These are phyloP conservation scores for Jamesozyma lodderae DNA, from an alignment of 805 yeast species.

Conservation along the genomic window DNA sequence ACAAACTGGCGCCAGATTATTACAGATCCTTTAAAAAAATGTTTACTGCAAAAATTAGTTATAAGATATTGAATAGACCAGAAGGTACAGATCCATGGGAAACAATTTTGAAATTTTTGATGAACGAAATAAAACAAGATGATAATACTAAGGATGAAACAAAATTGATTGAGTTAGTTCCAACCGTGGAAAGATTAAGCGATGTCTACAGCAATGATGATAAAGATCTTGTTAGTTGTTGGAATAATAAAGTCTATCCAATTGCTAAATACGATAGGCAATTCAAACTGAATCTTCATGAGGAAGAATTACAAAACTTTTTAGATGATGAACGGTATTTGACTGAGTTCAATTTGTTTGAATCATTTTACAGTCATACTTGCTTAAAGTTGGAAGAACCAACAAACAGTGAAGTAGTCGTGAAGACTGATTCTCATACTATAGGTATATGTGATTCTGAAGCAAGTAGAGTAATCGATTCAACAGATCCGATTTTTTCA, in stretches of 20 bases:
- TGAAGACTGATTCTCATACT: too few relatives aligned
- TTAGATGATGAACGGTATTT: conserved; percentile 11
- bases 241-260: conserved; percentile 16
- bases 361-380: conserved; percentile 22
- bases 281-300: conserved; percentile 12
- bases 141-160: conserved; percentile 6
- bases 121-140: conserved; percentile 11
- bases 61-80: conserved; percentile 20
- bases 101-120: conserved; percentile 20
- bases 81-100: conserved; percentile 20
- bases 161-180: conserved; percentile 2
- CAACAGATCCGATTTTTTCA: too few relatives aligned
- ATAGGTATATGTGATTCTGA: too few relatives aligned
- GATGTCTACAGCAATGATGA: not conserved
- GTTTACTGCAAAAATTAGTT: conserved; percentile 24
- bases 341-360: conserved; percentile 15
- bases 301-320: conserved; percentile 9
- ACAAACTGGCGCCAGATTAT: conserved; percentile 25
- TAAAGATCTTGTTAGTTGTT: conserved; percentile 6
- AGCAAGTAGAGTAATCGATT: too few relatives aligned
- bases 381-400: conserved; percentile 10
- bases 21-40: conserved; percentile 25
- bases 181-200: conserved; percentile 3
- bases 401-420: too few relatives aligned
- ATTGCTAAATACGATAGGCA: conserved; percentile 9